These are phyloP conservation scores for Skeletonema grethae DNA, from an alignment of 108 stramenopile species.

Conservation along the genomic window DNA sequence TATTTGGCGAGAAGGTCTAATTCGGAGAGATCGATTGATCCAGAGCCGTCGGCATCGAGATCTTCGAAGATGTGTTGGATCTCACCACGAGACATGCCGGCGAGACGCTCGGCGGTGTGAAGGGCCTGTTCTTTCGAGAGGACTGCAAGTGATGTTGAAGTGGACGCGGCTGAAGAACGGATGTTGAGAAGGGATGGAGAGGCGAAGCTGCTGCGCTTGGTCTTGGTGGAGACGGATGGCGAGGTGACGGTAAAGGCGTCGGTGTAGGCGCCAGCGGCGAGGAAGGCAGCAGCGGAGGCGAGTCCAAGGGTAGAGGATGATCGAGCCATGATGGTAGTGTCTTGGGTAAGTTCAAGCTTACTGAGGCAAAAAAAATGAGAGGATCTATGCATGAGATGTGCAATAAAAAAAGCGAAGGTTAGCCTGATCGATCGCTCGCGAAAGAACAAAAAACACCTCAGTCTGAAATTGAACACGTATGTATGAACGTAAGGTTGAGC, in stretches of 20 bases:
- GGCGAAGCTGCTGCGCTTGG: neutral
- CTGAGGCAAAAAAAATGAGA: no score
- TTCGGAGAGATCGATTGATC: conserved; percentile 18
- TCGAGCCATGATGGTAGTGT: neutral
- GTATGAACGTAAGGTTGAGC: no score
- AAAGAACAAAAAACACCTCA: no score
- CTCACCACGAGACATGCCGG: neutral
- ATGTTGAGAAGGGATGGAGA: neutral
- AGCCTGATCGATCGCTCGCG: no score
- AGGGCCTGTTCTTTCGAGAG: conserved; percentile 9
- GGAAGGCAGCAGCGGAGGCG: neutral
- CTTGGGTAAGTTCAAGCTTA: no score
- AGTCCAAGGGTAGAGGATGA: neutral
- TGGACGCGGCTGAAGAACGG: neutral
- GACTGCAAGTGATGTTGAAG: neutral
- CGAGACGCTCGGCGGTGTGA: conserved; percentile 8
- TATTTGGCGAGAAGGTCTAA: conserved; percentile 17
- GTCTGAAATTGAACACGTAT: no score
- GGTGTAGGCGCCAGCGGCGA: neutral
- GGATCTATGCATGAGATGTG: no score
- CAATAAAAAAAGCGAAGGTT: no score
- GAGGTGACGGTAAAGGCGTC: neutral
- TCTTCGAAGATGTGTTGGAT: conserved; percentile 25
- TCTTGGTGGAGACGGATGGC: neutral
- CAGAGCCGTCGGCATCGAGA: conserved; percentile 23